Conservation (phyloP, 1,284 basidiomycete species). For the Rhodotorula sp. region DNA sequence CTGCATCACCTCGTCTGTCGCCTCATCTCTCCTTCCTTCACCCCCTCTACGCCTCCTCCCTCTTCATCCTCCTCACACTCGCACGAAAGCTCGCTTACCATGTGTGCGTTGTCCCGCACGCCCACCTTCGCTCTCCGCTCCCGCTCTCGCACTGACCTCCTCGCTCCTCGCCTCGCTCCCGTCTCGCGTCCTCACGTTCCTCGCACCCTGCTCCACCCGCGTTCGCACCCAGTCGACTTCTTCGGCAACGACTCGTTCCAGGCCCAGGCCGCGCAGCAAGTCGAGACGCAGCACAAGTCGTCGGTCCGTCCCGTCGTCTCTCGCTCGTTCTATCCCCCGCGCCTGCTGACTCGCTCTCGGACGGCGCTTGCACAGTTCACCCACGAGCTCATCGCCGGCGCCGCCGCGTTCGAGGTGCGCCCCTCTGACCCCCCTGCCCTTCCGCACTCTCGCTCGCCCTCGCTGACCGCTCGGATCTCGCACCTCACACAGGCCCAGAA, state of each 20-base stretch:
- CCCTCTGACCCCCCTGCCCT: too few relatives aligned
- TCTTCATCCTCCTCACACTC: background rate
- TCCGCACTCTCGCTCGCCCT: background rate
- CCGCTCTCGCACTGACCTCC: background rate
- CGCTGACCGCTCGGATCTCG: background rate
- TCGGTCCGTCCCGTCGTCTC: background rate
- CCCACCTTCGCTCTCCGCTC: background rate
- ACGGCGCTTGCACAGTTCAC: background rate
- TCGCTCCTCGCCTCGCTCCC: background rate
- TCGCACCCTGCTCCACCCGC: background rate
- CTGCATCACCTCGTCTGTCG: background rate
- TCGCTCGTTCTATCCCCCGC: background rate
- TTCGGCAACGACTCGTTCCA: slow-evolving; percentile 27
- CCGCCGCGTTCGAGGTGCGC: slow-evolving; percentile 34
- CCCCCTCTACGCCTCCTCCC: background rate
- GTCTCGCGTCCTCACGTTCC: background rate
- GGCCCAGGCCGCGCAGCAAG: slow-evolving; percentile 22
- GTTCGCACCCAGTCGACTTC: slow-evolving; percentile 1
- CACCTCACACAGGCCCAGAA: slow-evolving; percentile 22
- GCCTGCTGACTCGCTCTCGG: background rate
- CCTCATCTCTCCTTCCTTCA: background rate
- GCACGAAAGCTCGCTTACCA: background rate
- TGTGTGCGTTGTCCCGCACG: background rate
- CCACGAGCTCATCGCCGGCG: slow-evolving; percentile 32
- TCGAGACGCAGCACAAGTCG: slow-evolving; percentile 8